Percentiles rank a stretch among this genome's conserved stretches.
Conservation (phyloP, 2,329 filamentous ascomycete genomes). For the Elsinoe arachidis region DNA sequence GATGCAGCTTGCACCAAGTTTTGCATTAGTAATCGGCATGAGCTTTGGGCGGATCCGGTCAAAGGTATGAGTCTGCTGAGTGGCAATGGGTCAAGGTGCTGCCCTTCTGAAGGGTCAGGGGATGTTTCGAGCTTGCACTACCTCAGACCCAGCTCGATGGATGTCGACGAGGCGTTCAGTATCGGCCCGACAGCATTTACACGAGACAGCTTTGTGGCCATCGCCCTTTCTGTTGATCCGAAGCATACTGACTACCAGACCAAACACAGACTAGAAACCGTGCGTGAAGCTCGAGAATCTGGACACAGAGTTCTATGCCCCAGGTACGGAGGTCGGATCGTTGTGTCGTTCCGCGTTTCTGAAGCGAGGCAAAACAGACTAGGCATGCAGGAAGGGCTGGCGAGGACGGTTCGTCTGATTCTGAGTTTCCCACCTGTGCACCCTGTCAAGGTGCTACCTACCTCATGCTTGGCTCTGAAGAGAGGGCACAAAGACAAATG, state of each 20-base stretch:
- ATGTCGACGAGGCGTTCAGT: constrained; percentile 29
- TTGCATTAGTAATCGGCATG: constrained; percentile 28
- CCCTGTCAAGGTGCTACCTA: constrained; percentile 27
- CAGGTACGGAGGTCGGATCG: constrained; percentile 29
- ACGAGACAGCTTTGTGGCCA: constrained; percentile 21
- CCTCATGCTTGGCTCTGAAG: constrained; percentile 26
- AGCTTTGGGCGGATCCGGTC: constrained; percentile 19
- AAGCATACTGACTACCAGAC: constrained; percentile 16
- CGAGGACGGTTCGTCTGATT: neutral
- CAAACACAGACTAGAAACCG: constrained; percentile 22
- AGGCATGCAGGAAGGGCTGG: constrained; percentile 7
- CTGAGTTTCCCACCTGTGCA: constrained; percentile 16
- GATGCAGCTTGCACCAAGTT: constrained; percentile 29
- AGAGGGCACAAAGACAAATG: constrained; percentile 16
- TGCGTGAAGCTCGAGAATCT: constrained; percentile 22
- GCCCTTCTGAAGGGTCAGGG: constrained; percentile 27
- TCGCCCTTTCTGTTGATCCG: constrained; percentile 23
- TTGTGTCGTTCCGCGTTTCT: constrained; percentile 25
- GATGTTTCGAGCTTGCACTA: constrained; percentile 24
- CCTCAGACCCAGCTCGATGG: constrained; percentile 22
- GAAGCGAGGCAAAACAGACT: constrained; percentile 21
- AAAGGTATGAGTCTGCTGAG: constrained; percentile 22
- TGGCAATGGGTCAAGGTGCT: constrained; percentile 30
- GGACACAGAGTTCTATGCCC: constrained; percentile 29
- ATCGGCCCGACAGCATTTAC: constrained; percentile 19